Evolutionary conservation across 371 early-diverging fungal genomes (phyloP).

Genomic region (Conidiobolus incongruus): DNA sequence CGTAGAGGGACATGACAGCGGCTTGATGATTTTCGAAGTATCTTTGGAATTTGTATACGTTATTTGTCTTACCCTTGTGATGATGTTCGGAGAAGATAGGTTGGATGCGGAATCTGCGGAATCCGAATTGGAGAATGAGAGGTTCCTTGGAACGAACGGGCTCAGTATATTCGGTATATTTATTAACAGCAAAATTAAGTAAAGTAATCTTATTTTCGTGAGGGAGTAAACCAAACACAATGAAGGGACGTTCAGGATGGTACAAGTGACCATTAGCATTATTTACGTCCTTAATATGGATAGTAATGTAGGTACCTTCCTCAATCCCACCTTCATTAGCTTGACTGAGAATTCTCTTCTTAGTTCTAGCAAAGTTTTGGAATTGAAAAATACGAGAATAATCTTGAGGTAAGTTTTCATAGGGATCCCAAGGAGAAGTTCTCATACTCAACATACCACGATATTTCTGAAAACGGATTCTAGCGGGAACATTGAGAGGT

Average conservation of each 20-base stretch:
- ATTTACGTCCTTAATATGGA: conserved; percentile 38
- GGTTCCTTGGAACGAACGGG: conserved; percentile 59
- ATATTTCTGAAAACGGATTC: conserved; percentile 70
- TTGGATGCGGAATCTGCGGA: conserved; percentile 54
- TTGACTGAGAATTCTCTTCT: conserved; percentile 36
- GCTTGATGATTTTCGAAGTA: conserved; percentile 50
- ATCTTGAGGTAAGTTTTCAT: conserved; percentile 88
- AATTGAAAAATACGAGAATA: conserved; percentile 90
- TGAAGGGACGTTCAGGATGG: conserved; percentile 29
- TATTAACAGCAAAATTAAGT: conserved; percentile 49
- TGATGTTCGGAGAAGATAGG: conserved; percentile 80
- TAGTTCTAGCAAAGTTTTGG: conserved; percentile 57
- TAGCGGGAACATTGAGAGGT: conserved; percentile 60
- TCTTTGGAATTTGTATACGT: conserved; percentile 89
- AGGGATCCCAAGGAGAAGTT: conserved; percentile 91
- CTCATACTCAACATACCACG: conserved; percentile 85
- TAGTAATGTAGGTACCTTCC: conserved; percentile 33
- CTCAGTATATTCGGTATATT: conserved; percentile 41
- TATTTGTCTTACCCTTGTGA: conserved; percentile 51
- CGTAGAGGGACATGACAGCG: conserved; percentile 63
- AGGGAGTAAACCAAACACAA: conserved; percentile 65
- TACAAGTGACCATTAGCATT: conserved; percentile 13
- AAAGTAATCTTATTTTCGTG: conserved; percentile 87
- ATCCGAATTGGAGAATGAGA: conserved; percentile 64
- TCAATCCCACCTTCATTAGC: conserved; percentile 24